Base-by-base conservation (phyloP, 1,284 basidiomycete genomes). In the Stygiomarasmius scandens region DNA sequence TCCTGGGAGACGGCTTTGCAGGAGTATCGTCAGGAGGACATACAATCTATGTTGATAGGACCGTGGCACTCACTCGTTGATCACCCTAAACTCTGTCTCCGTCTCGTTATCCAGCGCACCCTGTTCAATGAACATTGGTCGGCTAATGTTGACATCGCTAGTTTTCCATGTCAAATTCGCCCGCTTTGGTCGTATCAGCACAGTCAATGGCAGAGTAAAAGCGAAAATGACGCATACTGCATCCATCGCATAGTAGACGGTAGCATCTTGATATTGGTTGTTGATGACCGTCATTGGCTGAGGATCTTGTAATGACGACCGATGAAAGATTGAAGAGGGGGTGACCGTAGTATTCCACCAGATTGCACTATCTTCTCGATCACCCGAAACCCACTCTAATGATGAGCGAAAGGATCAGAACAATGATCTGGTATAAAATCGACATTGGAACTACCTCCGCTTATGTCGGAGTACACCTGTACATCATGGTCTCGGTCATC, bases 221-320 rank as follows among this genome's bases (percentile, higher is more conserved):
- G 14, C n/a, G 8, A 41, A 41, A n/a, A 41, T 16, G n/a, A n/a
- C 22, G 59, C 67, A 36, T 50, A 74, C 73, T 25, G 60, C 63
- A 19, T 63, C 50, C 8, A 32, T 66, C 1, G 70, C 70, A 57
- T 74, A 72, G 60, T 73, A 76, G 0, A 72, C 66, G 0, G 69
- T 69, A 1, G 69, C 69, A 54, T 79, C 75, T 48, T 75, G 67
- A n/a, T 72, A 71, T 5, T 70, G 66, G 45, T 74, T 73, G n/a
- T 58, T 60, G 14, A 61, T 59, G 58, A 74, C 72, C 2, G 49
- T 60, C 56, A 70, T 70, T 6, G 64, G 51, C 8, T 56, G 34
- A 14, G 67, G 69, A 1, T 66, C 49, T 2, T 59, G 49, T 2
- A 73, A 59, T 16, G 65, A 55, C 8, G 72, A 64, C 25, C 69